Evolutionary conservation across 1,139 yeast genomes (phyloP), one percentile per base, ranked within the genome.

Genomic region (Yamadazyma siamensis): DNA sequence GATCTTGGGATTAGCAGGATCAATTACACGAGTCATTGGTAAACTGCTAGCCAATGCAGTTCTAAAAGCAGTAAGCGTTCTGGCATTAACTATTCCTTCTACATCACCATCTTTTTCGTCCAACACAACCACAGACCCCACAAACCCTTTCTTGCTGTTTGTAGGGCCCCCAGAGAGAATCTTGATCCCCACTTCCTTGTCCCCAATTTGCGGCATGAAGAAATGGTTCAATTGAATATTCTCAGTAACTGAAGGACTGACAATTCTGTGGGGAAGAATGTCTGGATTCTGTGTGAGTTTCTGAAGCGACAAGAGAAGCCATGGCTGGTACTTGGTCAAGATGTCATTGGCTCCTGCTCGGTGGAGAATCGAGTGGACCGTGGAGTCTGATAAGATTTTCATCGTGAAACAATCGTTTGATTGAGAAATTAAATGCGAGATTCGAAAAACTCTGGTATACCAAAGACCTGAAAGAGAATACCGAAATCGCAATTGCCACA

Each of bases 181-280:
- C 50, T 72, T 66, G 33, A 68, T 40, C 30, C 79, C 62, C 34
- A 58, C 51, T 49, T 65, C 61, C 51, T 68, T 44, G 51, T 70
- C 52, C 57, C 80, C 73, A 8, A 72, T 61, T 18, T 79, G 69
- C 4, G 85, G 84, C 87, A 80, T 80, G 51, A 76, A 78, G 21
- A 80, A 47, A 49, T 79, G 84, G 1, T 71, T 60, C 2, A 76
- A 44, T 33, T 61, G 67, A 4, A 55, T 48, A 2, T 38, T 35
- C 2, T 44, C 40, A 13, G 59, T 56, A 32, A 50, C 56, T 10
- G 65, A 49, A 4, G 41, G 25, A 25, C 49, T 54, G 2, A 55
- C 61, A 3, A 52, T 57, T 32, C 71, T 41, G 3, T 62, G 65
- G 4, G 71, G 72, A 4, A 61, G 56, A n/a, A 54, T 49, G n/a